A percentile compares a stretch with the other conserved stretches of the same genome.
These are phyloP conservation scores for Salix dunnii DNA, from an alignment of 345 rosid species.

Conservation along the genomic window DNA sequence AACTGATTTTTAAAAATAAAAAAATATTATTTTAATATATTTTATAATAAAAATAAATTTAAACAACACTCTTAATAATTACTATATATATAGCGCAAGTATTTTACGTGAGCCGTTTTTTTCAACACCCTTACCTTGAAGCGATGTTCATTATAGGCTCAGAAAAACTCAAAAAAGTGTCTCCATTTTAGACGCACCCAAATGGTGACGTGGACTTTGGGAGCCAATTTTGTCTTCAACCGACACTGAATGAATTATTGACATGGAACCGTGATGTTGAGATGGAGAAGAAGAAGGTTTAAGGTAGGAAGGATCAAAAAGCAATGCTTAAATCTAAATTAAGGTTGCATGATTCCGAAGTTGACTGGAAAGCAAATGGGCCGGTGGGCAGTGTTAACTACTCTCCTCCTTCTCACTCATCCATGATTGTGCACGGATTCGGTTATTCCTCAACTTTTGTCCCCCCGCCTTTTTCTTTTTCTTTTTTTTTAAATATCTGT, in stretches of 20 bases:
- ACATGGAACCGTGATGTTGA: neutral
- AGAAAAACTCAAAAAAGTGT: neutral
- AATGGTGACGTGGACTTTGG: neutral
- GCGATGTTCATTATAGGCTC: too few species aligned
- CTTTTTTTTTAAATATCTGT: neutral
- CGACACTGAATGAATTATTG: neutral
- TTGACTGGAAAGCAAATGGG: slow-evolving; percentile 20
- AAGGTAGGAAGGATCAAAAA: slow-evolving; percentile 10
- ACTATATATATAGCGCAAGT: too few species aligned
- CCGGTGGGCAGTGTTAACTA: neutral
- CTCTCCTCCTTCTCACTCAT: slow-evolving; percentile 13
- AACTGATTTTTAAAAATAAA: too few species aligned
- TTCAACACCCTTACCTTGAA: too few species aligned
- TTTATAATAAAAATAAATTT: too few species aligned
- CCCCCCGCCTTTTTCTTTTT: too few species aligned
- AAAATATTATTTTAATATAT: too few species aligned
- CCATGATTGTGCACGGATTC: neutral
- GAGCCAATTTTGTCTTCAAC: too few species aligned
- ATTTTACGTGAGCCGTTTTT: too few species aligned
- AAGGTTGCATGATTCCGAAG: neutral
- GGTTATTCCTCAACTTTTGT: neutral
- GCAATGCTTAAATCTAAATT: neutral
- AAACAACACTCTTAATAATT: too few species aligned
- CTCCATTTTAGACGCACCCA: neutral
- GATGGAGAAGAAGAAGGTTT: neutral